A percentile compares a stretch with the other conserved stretches of the same genome.
These are phyloP conservation scores for Sherardia arvensis DNA, from an alignment of 257 asterid species.

Conservation along the genomic window DNA sequence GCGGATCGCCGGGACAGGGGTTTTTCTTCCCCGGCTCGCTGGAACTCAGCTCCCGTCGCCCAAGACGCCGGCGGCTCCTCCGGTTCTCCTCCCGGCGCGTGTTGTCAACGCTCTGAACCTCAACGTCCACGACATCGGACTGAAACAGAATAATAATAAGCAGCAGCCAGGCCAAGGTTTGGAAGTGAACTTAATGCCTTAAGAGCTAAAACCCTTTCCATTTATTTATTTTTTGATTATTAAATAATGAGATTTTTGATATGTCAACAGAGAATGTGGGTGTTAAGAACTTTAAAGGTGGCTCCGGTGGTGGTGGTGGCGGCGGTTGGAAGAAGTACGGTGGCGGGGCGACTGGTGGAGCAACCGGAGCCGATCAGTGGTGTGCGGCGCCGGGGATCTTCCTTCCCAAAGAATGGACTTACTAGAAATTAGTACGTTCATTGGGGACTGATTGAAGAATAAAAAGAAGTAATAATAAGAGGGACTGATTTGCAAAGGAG, in stretches of 20 bases:
- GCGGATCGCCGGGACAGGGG: conserved; percentile 46
- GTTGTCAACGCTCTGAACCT: conserved; percentile 56
- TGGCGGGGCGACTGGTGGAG: conserved; percentile 1
- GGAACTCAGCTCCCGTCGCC: conserved; percentile 13
- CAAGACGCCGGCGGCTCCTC: conserved; percentile 39
- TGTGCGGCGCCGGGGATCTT: conserved; percentile 40
- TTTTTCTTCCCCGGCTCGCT: conserved; percentile 48
- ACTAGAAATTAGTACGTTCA: no score
- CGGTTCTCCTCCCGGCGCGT: conserved; percentile 54
- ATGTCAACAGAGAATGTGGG: neutral
- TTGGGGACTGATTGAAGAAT: no score
- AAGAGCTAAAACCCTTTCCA: neutral
- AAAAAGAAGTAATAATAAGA: no score
- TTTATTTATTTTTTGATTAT: no score
- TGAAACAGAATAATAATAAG: conserved; percentile 10
- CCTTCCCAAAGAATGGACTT: conserved; percentile 70
- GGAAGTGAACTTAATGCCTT: neutral
- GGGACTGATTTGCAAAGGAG: no score
- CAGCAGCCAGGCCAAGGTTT: conserved; percentile 30
- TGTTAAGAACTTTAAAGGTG: conserved; percentile 11
- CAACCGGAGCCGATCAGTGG: neutral
- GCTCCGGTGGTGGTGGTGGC: conserved; percentile 14
- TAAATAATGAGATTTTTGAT: no score
- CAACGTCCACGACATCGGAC: conserved; percentile 46
- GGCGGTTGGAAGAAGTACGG: conserved; percentile 11